Evolutionary conservation across 2,329 filamentous ascomycete genomes (phyloP).

Genomic region (Keithomyces neogunnii): DNA sequence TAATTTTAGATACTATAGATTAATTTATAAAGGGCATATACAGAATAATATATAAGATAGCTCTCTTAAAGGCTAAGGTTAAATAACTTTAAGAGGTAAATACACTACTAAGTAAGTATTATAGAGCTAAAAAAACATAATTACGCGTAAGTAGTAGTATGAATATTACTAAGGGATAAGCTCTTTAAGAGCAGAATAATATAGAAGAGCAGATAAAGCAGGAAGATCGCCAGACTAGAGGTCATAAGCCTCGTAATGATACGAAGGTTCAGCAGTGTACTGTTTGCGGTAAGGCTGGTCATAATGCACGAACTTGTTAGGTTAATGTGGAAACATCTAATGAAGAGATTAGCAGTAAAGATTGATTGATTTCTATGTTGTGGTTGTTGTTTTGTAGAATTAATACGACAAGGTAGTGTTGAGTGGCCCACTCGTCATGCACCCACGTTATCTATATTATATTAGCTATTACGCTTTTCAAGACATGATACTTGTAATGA

Average conservation of each 20-base stretch:
- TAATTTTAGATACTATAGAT: neutral
- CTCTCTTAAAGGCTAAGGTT: neutral
- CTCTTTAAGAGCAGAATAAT: neutral
- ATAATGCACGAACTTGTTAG: neutral
- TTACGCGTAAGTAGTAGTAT: neutral
- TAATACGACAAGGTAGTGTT: too few relatives aligned
- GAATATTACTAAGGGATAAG: neutral
- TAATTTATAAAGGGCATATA: too few relatives aligned
- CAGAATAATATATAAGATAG: conserved; percentile 5
- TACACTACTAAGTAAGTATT: neutral
- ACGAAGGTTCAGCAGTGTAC: neutral
- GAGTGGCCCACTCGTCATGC: too few relatives aligned
- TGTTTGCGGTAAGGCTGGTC: neutral
- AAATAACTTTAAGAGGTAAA: neutral
- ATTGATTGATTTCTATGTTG: neutral
- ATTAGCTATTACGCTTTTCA: too few relatives aligned
- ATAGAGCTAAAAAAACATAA: neutral
- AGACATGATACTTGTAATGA: too few relatives aligned
- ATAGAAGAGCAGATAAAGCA: neutral
- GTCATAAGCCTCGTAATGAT: neutral
- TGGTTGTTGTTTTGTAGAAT: neutral
- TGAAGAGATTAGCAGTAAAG: neutral
- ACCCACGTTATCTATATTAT: too few relatives aligned
- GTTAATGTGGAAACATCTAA: neutral
- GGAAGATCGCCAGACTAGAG: neutral